phyloP scores from a whole-genome alignment of 2,329 filamentous ascomycete species.

The Exophiala sideris region DNA sequence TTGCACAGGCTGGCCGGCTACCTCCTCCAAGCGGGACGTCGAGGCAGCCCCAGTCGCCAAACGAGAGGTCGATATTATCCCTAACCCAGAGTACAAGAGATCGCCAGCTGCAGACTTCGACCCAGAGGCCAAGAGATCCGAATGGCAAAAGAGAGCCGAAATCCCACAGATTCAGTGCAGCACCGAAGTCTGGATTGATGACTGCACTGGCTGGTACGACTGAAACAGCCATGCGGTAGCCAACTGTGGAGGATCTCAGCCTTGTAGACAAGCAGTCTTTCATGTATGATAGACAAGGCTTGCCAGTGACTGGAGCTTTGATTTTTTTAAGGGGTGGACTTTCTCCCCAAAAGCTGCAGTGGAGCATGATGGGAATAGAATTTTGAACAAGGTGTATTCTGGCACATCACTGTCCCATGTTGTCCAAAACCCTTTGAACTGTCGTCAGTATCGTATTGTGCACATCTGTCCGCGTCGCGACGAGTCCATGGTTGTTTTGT shows the following conservation, averaged over 20 bases:
- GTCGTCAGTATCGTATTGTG: neutral
- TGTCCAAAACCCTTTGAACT: neutral
- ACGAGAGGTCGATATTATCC: neutral
- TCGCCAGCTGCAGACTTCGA: neutral
- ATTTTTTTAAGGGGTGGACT: no score
- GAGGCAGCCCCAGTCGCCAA: constrained; percentile 5
- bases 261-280: no score
- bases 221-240: neutral
- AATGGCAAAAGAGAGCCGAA: neutral
- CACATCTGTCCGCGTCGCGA: constrained; percentile 32
- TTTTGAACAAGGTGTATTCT: neutral
- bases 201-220: constrained; percentile 6
- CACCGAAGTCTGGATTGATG: constrained; percentile 5
- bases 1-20: constrained; percentile 18
- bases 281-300: no score
- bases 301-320: no score
- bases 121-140: no score
- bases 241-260: no score
- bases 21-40: constrained; percentile 9
- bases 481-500: constrained; percentile 39
- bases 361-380: no score
- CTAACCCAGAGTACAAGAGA: neutral
- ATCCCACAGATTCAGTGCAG: neutral
- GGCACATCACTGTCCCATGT: neutral
- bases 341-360: no score